Evolutionary conservation across 441 rosid genomes (phyloP).

Genomic region (Populus hybrid): DNA sequence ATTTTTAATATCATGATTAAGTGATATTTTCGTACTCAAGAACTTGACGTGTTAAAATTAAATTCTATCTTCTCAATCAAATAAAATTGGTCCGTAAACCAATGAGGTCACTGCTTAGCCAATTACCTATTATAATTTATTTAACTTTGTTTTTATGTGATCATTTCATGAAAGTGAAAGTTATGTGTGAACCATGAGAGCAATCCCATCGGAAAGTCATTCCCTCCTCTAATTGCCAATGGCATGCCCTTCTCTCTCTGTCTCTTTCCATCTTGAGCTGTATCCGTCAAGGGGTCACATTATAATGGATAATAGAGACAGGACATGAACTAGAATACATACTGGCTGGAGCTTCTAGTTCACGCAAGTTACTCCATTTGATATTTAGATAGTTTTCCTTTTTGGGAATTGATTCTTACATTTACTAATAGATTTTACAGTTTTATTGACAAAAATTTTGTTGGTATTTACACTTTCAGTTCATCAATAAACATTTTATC

Average conservation of each 20-base stretch:
- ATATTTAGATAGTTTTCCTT: not conserved
- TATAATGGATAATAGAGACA: not conserved
- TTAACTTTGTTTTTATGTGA: not conserved
- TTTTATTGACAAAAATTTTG: rapidly evolving
- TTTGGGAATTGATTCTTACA: not conserved
- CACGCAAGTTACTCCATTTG: not conserved
- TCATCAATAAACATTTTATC: rapidly evolving
- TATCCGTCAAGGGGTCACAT: conserved; percentile 7
- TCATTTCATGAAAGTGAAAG: not conserved
- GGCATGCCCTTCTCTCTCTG: conserved; percentile 1
- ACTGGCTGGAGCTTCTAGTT: not conserved
- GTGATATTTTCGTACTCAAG: too few species aligned
- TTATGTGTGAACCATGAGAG: not conserved
- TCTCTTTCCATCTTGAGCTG: conserved; percentile 4
- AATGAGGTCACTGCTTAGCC: not conserved
- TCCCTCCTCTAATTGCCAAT: not conserved
- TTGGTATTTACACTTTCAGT: too few species aligned
- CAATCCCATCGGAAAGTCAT: not conserved
- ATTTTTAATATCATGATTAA: too few species aligned
- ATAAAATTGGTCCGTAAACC: not conserved
- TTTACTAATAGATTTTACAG: too few species aligned
- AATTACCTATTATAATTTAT: not conserved
- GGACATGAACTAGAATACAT: not conserved
- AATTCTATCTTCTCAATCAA: too few species aligned
- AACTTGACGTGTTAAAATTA: too few species aligned